phyloP scores from a whole-genome alignment of 768 basidiomycete genomes.

The Gloeopeniophorella convolvens region DNA sequence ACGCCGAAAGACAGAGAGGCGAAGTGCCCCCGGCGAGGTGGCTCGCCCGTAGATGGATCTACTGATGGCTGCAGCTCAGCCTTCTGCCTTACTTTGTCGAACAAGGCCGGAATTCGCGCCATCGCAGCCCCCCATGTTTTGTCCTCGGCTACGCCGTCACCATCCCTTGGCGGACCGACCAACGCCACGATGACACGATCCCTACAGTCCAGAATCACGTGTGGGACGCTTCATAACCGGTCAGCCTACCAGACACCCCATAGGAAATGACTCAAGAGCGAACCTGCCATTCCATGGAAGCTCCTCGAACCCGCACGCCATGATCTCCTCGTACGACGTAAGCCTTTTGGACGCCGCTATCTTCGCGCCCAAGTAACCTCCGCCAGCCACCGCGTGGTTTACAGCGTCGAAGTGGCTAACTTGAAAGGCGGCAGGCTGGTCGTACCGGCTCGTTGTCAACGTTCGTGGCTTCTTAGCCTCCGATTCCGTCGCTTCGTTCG shows the following conservation, averaged over 20 bases:
- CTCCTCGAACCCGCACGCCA: too few relatives aligned
- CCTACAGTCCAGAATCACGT: neutral
- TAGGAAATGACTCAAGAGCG: too few relatives aligned
- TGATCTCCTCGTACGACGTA: too few relatives aligned
- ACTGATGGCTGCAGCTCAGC: neutral
- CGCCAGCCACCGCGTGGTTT: too few relatives aligned
- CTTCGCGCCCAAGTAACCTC: too few relatives aligned
- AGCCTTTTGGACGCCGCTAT: too few relatives aligned
- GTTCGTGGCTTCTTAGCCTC: too few relatives aligned
- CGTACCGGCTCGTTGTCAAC: too few relatives aligned
- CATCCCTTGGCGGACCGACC: neutral
- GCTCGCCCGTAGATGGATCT: neutral
- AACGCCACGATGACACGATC: neutral
- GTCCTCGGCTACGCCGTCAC: neutral
- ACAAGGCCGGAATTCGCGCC: neutral
- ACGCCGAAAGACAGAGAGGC: neutral
- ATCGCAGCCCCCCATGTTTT: neutral
- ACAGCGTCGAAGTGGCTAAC: too few relatives aligned
- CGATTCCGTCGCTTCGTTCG: too few relatives aligned
- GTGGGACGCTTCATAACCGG: neutral
- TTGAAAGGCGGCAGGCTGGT: too few relatives aligned
- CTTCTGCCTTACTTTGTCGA: neutral
- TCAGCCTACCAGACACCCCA: neutral
- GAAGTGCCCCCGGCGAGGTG: conserved; percentile 1
- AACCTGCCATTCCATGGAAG: too few relatives aligned